Percentiles rank a stretch among this genome's conserved stretches.
phyloP scores from a whole-genome alignment of 179 eudicot genomes.

The Nepenthes alata region DNA sequence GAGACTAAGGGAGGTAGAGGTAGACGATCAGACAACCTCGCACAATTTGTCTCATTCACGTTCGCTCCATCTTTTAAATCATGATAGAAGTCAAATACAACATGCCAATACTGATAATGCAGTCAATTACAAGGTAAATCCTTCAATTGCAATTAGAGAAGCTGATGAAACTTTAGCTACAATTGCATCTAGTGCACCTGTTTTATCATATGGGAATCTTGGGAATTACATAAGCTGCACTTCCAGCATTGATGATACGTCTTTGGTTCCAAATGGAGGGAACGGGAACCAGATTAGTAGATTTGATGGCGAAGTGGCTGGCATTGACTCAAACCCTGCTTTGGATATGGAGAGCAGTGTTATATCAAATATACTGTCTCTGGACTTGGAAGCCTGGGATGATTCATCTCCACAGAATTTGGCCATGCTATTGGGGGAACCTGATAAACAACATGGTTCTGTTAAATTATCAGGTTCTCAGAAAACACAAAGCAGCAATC shows the following conservation, averaged over 20 bases:
- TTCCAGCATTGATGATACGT: slow-evolving; percentile 19
- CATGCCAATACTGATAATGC: slow-evolving; percentile 20
- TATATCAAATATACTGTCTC: slow-evolving; percentile 75
- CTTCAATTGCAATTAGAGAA: slow-evolving; percentile 17
- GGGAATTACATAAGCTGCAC: slow-evolving; percentile 17
- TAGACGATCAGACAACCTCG: slow-evolving; percentile 21
- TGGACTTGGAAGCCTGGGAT: slow-evolving; percentile 82
- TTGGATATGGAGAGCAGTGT: slow-evolving; percentile 71
- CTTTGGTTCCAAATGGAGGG: slow-evolving; percentile 20
- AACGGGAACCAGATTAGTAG: slow-evolving; percentile 24
- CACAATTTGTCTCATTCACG: slow-evolving; percentile 25
- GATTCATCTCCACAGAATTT: slow-evolving; percentile 68
- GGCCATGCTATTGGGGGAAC: slow-evolving; percentile 51
- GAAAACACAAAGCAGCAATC: slow-evolving; percentile 60
- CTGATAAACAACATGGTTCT: slow-evolving; percentile 43
- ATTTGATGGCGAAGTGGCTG: slow-evolving; percentile 23
- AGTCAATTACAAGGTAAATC: slow-evolving; percentile 13
- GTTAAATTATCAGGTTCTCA: slow-evolving; percentile 31
- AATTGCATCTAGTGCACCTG: slow-evolving; percentile 13
- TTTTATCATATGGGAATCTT: slow-evolving; percentile 27
- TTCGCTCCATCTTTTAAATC: slow-evolving; percentile 25
- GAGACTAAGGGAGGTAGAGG: slow-evolving; percentile 50
- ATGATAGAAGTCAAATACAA: slow-evolving; percentile 23
- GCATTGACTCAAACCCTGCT: slow-evolving; percentile 20
- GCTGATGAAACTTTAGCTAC: slow-evolving; percentile 19